These are phyloP conservation scores for Tuctoria greenei DNA, from an alignment of 176 grass and related monocot genomes.

Conservation along the genomic window DNA sequence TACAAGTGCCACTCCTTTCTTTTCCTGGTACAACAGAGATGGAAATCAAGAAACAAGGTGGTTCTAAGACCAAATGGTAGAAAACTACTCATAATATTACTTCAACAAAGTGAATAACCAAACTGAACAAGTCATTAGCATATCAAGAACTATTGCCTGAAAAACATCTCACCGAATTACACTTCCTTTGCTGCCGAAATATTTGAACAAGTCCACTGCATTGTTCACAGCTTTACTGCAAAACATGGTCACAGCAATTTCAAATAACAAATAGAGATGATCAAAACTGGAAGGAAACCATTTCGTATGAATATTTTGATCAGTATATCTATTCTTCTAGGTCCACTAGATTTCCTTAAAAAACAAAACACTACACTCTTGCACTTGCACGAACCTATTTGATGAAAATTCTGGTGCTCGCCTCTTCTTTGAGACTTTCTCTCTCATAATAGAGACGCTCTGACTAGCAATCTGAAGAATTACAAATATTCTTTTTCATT, in stretches of 20 bases:
- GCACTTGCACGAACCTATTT: slow-evolving; percentile 54
- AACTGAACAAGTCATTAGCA: neutral
- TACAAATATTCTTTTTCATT: neutral
- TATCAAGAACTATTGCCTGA: neutral
- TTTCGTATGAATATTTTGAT: neutral
- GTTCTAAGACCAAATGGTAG: neutral
- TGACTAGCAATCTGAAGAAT: slow-evolving; percentile 76
- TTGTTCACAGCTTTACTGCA: slow-evolving; percentile 84
- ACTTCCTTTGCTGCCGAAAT: slow-evolving; percentile 88
- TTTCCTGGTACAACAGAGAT: slow-evolving; percentile 59
- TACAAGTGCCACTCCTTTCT: slow-evolving; percentile 93
- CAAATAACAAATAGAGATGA: neutral
- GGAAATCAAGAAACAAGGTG: slow-evolving; percentile 3
- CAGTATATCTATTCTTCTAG: neutral
- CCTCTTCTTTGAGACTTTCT: slow-evolving; percentile 85
- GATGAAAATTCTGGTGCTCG: slow-evolving; percentile 66
- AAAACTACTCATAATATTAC: neutral
- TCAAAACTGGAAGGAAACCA: neutral
- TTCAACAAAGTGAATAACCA: neutral
- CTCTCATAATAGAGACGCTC: slow-evolving; percentile 82
- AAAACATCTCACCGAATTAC: slow-evolving; percentile 60
- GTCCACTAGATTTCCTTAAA: slow-evolving; percentile 22
- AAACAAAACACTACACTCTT: slow-evolving; percentile 4
- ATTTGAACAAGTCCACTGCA: slow-evolving; percentile 80
- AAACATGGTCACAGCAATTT: slow-evolving; percentile 1